phyloP scores from a whole-genome alignment of 257 asterid genomes.

The Rehmannia glutinosa region DNA sequence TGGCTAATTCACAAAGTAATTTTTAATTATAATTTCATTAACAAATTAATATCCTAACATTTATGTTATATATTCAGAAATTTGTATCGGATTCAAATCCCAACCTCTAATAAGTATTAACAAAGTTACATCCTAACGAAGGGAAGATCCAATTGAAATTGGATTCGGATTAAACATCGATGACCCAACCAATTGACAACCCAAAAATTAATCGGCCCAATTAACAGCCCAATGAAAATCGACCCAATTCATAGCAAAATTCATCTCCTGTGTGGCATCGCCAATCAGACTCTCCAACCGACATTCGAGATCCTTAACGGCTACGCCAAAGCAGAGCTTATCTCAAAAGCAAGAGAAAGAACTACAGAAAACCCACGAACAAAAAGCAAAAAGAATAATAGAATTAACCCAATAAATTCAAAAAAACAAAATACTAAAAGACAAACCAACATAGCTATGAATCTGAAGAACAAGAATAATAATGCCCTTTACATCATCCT shows the following conservation, averaged over 20 bases:
- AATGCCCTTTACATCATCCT: conserved; percentile 8
- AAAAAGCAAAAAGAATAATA: neutral
- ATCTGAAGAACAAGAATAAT: neutral
- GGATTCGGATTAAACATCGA: neutral
- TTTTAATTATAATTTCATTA: no score
- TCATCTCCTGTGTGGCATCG: neutral
- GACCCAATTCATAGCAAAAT: neutral
- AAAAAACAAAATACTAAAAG: no score
- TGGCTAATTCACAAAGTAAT: no score
- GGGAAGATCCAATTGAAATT: neutral
- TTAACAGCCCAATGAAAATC: neutral
- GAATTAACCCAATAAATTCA: neutral
- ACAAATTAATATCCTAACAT: no score
- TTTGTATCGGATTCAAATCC: no score
- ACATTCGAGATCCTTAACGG: conserved; percentile 7
- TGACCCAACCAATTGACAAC: neutral
- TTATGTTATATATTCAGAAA: no score
- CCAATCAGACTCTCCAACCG: neutral
- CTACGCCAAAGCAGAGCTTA: conserved; percentile 2
- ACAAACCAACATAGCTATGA: neutral
- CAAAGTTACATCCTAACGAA: neutral
- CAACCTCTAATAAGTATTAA: no score
- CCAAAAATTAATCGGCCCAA: neutral
- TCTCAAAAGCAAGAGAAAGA: neutral
- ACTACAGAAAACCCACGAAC: neutral